Conservation (phyloP, 805 yeast genomes). For the Cyberlindnera sargentensis region DNA sequence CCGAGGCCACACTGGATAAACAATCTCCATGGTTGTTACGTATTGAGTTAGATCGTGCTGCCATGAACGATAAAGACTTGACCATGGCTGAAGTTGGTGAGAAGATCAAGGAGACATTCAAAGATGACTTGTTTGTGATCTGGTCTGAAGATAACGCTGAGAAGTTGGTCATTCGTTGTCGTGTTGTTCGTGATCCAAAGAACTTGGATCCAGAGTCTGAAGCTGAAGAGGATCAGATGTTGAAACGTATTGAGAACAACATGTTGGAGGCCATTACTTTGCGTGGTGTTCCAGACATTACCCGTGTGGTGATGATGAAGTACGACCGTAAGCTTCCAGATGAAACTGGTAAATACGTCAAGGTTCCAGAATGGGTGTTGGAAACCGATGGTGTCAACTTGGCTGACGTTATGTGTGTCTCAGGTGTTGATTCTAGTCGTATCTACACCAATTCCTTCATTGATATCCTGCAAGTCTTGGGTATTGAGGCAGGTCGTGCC, state of each 20-base stretch:
- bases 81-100: constrained; percentile 98
- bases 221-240: constrained; percentile 93
- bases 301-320: constrained; percentile 77
- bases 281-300: constrained; percentile 92
- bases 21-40: constrained; percentile 98
- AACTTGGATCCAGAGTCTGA: constrained; percentile 88
- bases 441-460: constrained; percentile 96
- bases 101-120: constrained; percentile 85
- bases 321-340: constrained; percentile 68
- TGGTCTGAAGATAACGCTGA: constrained; percentile 99
- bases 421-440: constrained; percentile 87
- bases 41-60: constrained; percentile 95
- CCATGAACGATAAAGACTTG: constrained; percentile 95
- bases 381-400: constrained; percentile 98
- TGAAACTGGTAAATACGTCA: constrained; percentile 77
- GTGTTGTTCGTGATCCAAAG: constrained; percentile 96
- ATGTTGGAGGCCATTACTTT: constrained; percentile 93
- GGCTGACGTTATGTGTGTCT: constrained; percentile 89
- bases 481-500: constrained; percentile 97
- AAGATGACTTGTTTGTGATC: constrained; percentile 91
- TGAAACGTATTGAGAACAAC: constrained; percentile 90
- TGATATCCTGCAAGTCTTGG: constrained; percentile 88
- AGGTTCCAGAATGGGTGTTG: constrained; percentile 94
- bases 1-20: constrained; percentile 85
- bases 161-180: constrained; percentile 92